Conservation (phyloP, 192 early-diverging fungal species). For the Coemansia sp. region DNA sequence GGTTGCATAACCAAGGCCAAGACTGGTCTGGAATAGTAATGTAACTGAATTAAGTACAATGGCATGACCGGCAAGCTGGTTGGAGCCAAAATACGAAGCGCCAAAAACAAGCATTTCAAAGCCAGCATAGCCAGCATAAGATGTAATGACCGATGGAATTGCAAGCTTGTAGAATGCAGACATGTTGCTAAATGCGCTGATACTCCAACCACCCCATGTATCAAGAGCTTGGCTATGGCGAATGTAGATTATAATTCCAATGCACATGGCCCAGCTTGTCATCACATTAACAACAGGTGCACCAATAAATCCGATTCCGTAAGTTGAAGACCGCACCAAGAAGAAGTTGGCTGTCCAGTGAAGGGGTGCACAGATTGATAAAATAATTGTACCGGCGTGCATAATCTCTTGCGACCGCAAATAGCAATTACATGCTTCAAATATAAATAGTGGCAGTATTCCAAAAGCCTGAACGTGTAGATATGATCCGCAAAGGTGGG, state of each 20-base stretch:
- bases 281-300: conserved; percentile 72
- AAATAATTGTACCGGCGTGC: conserved; percentile 75
- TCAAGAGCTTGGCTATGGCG: conserved; percentile 58
- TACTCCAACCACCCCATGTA: conserved; percentile 83
- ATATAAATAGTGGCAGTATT: conserved; percentile 66
- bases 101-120: conserved; percentile 68
- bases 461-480: conserved; percentile 63
- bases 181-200: conserved; percentile 62
- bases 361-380: conserved; percentile 63
- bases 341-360: conserved; percentile 72
- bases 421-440: conserved; percentile 78
- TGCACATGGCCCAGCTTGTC: conserved; percentile 65
- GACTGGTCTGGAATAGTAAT: conserved; percentile 65
- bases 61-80: conserved; percentile 71
- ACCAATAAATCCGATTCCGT: conserved; percentile 72
- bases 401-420: conserved; percentile 83
- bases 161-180: conserved; percentile 63
- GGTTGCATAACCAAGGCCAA: conserved; percentile 72
- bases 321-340: conserved; percentile 68
- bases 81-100: conserved; percentile 72
- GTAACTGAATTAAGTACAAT: conserved; percentile 64
- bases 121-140: conserved; percentile 74
- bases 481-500: conserved; percentile 57
- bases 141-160: conserved; percentile 74
- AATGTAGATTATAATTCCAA: conserved; percentile 64